A percentile compares a stretch with the other conserved stretches of the same genome.
Evolutionary conservation across 495 filamentous ascomycete species (phyloP).

Genomic region (Penicillium maclennaniae): DNA sequence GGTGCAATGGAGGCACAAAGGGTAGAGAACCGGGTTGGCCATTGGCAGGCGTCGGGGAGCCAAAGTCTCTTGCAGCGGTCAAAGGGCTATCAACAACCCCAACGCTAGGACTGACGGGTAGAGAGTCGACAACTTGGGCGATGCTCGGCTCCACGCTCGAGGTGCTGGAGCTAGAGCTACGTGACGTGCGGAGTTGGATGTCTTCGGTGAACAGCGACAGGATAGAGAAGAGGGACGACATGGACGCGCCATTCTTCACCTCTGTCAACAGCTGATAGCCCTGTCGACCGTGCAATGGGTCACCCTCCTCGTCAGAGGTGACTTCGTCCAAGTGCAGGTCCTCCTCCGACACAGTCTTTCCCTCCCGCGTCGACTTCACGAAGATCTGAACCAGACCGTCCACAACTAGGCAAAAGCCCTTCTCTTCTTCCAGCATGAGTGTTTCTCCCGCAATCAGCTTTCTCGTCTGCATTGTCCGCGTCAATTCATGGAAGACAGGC

Average conservation of each 20-base stretch:
- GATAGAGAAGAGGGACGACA: constrained; percentile 97
- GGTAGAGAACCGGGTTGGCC: constrained; percentile 35
- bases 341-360: constrained; percentile 30
- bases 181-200: constrained; percentile 67
- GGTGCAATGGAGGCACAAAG: constrained; percentile 67
- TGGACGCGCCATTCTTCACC: constrained; percentile 95
- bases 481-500: constrained; percentile 95
- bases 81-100: constrained; percentile 37
- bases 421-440: constrained; percentile 90
- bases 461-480: constrained; percentile 93
- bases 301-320: constrained; percentile 64
- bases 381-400: constrained; percentile 98
- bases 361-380: constrained; percentile 78
- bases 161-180: constrained; percentile 38
- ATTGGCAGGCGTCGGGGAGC: constrained; percentile 16
- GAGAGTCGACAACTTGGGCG: constrained; percentile 36
- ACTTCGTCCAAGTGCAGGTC: constrained; percentile 23
- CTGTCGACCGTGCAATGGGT: constrained; percentile 57
- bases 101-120: constrained; percentile 39
- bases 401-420: constrained; percentile 95
- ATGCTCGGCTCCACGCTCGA: constrained; percentile 37
- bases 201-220: constrained; percentile 96
- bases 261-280: constrained; percentile 93
- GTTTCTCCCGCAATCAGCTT: constrained; percentile 96
- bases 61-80: constrained; percentile 20